Conservation (phyloP, 768 basidiomycete species). For the Clathrus columnatus region DNA sequence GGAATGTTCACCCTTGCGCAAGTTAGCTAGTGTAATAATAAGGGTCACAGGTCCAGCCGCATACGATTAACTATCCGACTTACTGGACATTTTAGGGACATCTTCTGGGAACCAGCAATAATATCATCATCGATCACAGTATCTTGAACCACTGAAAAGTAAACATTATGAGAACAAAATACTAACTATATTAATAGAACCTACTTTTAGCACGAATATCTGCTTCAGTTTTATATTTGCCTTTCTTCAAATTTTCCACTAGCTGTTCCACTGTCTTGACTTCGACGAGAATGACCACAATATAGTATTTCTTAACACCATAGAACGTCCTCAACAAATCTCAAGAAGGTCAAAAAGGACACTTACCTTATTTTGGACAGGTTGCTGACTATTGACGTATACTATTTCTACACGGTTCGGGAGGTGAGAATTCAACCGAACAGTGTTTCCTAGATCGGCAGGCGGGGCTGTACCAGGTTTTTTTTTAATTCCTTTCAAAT, state of each 20-base stretch:
- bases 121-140: conserved; percentile 83
- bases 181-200: conserved; percentile 17
- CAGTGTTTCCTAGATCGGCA: conserved; percentile 47
- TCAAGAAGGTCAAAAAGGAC: neutral
- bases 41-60: too few relatives aligned
- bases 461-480: conserved; percentile 93
- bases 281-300: conserved; percentile 80
- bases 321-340: neutral
- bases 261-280: conserved; percentile 60
- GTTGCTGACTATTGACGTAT: conserved; percentile 83
- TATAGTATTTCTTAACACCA: conserved; percentile 70
- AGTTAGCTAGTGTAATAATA: conserved; percentile 48
- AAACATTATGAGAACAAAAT: neutral
- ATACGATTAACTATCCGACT: too few relatives aligned
- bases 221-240: conserved; percentile 52
- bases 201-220: conserved; percentile 64
- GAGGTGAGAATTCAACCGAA: conserved; percentile 33
- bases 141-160: conserved; percentile 44
- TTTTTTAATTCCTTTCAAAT: conserved; percentile 89
- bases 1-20: conserved; percentile 80
- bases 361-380: conserved; percentile 60
- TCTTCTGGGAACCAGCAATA: conserved; percentile 76
- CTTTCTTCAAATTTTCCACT: conserved; percentile 58
- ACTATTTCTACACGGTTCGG: conserved; percentile 77
- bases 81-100: conserved; percentile 93